Evolutionary conservation across 768 basidiomycete genomes (phyloP).

Genomic region (Termitomyces sp.): DNA sequence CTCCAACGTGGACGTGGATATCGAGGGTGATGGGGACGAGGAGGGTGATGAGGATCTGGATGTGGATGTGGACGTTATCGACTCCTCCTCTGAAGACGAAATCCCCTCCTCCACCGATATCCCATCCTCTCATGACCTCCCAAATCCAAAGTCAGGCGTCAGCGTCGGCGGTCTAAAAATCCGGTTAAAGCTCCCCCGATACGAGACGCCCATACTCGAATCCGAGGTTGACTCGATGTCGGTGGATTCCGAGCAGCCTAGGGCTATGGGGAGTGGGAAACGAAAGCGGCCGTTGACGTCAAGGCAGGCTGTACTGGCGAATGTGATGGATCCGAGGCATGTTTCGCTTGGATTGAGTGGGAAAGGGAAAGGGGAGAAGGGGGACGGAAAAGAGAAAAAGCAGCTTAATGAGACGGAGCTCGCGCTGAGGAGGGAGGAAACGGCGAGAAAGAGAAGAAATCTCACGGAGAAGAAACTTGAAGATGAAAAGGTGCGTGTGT

Average conservation of each 20-base stretch:
- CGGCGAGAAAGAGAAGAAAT: constrained; percentile 77
- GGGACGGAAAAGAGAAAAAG: constrained; percentile 21
- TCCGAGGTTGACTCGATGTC: constrained; percentile 37
- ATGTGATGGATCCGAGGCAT: constrained; percentile 64
- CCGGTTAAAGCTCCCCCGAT: constrained; percentile 17
- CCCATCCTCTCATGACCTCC: too few relatives aligned
- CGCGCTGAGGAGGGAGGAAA: constrained; percentile 63
- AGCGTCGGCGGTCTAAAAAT: constrained; percentile 11
- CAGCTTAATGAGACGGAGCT: constrained; percentile 21
- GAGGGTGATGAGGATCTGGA: constrained; percentile 31
- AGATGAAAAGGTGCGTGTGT: constrained; percentile 71
- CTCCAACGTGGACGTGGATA: constrained; percentile 33
- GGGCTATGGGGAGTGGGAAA: constrained; percentile 11
- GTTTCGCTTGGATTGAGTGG: constrained; percentile 49
- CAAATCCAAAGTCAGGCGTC: too few relatives aligned
- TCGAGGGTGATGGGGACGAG: constrained; percentile 28
- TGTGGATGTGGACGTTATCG: constrained; percentile 32
- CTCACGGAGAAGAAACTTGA: constrained; percentile 80
- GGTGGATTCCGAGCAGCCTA: constrained; percentile 22
- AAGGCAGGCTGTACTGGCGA: constrained; percentile 69
- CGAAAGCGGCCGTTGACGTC: constrained; percentile 43
- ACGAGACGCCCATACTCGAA: constrained; percentile 24
- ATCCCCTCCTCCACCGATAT: constrained; percentile 13
- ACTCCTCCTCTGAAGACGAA: constrained; percentile 35
- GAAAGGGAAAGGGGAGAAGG: constrained; percentile 19